A percentile compares a stretch with the other conserved stretches of the same genome.
These are phyloP conservation scores for Grosmannia clavigera DNA, from an alignment of 2,329 filamentous ascomycete genomes.

Conservation along the genomic window DNA sequence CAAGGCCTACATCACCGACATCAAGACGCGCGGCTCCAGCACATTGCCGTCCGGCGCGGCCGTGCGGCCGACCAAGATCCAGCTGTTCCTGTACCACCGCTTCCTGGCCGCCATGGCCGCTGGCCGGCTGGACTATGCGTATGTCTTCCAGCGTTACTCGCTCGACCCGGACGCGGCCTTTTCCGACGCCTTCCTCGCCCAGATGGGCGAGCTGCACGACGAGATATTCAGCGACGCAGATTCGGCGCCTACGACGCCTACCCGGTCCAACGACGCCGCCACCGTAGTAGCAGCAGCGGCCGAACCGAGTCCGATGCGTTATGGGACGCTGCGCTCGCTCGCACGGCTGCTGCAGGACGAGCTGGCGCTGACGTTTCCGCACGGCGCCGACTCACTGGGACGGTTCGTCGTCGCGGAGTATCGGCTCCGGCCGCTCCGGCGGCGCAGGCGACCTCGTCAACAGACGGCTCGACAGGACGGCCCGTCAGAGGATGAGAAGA, in stretches of 20 bases:
- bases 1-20: conserved; percentile 64
- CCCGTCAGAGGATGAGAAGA: background rate
- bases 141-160: conserved; percentile 58
- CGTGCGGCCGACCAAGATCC: conserved; percentile 66
- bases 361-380: conserved; percentile 38
- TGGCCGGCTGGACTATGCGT: conserved; percentile 55
- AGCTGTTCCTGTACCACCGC: conserved; percentile 80
- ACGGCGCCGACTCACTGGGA: conserved; percentile 34
- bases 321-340: conserved; percentile 35
- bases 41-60: conserved; percentile 52
- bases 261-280: conserved; percentile 12
- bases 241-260: conserved; percentile 2
- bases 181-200: conserved; percentile 66
- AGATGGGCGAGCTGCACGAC: conserved; percentile 58
- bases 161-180: conserved; percentile 55
- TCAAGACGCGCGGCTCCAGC: conserved; percentile 68
- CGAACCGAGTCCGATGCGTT: conserved; percentile 22
- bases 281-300: background rate
- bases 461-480: background rate
- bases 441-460: background rate
- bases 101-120: conserved; percentile 67
- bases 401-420: conserved; percentile 42
- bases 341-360: conserved; percentile 33
- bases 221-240: conserved; percentile 43
- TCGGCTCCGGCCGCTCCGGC: conserved; percentile 17